These are phyloP conservation scores for Talaromyces funiculosus DNA, from an alignment of 2,329 filamentous ascomycete genomes.

Conservation along the genomic window DNA sequence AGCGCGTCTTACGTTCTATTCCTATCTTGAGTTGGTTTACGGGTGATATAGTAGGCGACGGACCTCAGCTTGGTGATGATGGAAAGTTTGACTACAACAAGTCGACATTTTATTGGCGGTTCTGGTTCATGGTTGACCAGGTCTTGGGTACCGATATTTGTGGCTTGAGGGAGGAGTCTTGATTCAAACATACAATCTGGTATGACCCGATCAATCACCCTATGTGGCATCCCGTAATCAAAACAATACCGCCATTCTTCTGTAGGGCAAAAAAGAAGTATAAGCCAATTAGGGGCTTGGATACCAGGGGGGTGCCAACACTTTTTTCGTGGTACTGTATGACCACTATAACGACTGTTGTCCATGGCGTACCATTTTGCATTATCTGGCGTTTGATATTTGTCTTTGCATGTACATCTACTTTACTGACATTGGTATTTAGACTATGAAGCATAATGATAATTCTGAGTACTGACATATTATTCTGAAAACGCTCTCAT, in stretches of 20 bases:
- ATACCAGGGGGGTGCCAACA: too few relatives aligned
- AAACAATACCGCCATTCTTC: too few relatives aligned
- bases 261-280: too few relatives aligned
- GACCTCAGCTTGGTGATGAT: constrained; percentile 41
- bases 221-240: too few relatives aligned
- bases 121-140: constrained; percentile 54
- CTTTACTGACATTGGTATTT: not conserved
- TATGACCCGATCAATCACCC: not conserved
- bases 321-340: too few relatives aligned
- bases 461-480: not conserved
- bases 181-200: constrained; percentile 9
- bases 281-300: too few relatives aligned
- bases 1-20: constrained; percentile 59
- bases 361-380: not conserved
- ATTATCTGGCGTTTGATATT: not conserved
- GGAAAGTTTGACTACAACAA: constrained; percentile 62
- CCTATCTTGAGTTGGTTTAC: constrained; percentile 69
- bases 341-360: not conserved
- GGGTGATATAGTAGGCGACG: constrained; percentile 46
- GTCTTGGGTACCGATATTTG: constrained; percentile 57
- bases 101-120: constrained; percentile 56
- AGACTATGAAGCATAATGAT: not conserved
- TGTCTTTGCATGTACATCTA: not conserved
- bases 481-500: not conserved
- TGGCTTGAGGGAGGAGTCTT: constrained; percentile 50